These are phyloP conservation scores for Phaeophleospora eucalypticola DNA, from an alignment of 2,329 filamentous ascomycete genomes.

Conservation along the genomic window DNA sequence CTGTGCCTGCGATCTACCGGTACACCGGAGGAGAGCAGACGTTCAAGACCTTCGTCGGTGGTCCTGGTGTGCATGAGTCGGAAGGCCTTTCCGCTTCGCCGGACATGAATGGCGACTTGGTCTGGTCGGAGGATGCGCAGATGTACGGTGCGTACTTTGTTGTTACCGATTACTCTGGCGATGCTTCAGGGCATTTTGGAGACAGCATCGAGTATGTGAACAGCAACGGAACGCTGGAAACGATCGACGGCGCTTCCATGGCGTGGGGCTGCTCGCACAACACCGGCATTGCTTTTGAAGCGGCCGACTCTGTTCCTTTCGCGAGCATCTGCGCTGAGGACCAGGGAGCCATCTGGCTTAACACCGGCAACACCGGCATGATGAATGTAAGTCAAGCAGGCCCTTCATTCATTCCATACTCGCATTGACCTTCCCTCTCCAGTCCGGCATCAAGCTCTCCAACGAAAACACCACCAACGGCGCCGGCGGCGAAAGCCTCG, in stretches of 20 bases:
- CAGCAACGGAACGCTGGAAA: constrained; percentile 47
- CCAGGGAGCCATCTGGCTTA: constrained; percentile 61
- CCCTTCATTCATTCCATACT: too few species aligned
- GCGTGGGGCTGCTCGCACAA: constrained; percentile 62
- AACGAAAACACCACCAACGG: constrained; percentile 62
- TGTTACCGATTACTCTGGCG: constrained; percentile 55
- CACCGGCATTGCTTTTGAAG: constrained; percentile 61
- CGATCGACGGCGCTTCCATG: constrained; percentile 51
- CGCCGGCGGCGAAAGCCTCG: constrained; percentile 54
- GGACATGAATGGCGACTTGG: constrained; percentile 60
- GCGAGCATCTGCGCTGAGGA: constrained; percentile 59
- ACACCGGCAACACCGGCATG: constrained; percentile 58
- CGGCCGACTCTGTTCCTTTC: constrained; percentile 55
- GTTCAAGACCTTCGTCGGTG: constrained; percentile 58
- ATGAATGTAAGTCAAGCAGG: too few species aligned
- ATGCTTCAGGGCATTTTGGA: constrained; percentile 54
- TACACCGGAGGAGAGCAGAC: constrained; percentile 53
- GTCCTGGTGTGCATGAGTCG: constrained; percentile 49
- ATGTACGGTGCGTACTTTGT: constrained; percentile 62
- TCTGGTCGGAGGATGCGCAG: constrained; percentile 53
- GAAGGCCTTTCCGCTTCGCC: constrained; percentile 50
- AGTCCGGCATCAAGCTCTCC: constrained; percentile 57
- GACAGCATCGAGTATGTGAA: constrained; percentile 53
- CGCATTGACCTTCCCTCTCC: too few species aligned
- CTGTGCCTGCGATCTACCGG: constrained; percentile 57